Evolutionary conservation across 352 stramenopile species (phyloP).

Genomic region (Pythium apleroticum): DNA sequence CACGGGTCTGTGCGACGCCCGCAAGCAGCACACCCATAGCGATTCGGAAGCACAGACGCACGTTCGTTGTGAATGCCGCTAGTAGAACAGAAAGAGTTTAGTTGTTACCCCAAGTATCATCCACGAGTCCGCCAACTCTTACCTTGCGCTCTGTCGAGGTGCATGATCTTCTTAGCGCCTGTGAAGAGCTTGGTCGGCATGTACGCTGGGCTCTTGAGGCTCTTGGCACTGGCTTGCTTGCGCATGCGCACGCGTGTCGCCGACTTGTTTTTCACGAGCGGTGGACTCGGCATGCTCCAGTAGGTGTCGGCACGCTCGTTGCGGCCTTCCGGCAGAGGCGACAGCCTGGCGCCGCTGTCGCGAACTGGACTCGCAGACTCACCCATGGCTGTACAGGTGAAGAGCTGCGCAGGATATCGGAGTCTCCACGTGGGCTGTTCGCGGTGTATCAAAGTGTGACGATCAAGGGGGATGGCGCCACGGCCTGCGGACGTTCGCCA

Average conservation of each 20-base stretch:
- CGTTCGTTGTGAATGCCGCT: slow-evolving; percentile 40
- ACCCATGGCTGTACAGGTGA: not conserved
- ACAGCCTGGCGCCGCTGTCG: not conserved
- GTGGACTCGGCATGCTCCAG: slow-evolving; percentile 19
- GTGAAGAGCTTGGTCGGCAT: slow-evolving; percentile 16
- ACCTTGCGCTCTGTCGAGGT: slow-evolving; percentile 36
- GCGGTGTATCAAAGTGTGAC: not conserved
- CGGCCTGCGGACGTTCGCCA: not conserved
- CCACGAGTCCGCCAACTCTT: not conserved
- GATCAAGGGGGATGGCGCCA: not conserved
- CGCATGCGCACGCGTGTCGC: slow-evolving; percentile 30
- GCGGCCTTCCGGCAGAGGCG: slow-evolving; percentile 1
- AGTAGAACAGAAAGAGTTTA: too few species aligned
- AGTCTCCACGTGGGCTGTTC: not conserved
- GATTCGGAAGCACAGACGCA: slow-evolving; percentile 43
- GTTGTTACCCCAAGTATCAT: too few species aligned
- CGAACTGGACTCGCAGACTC: not conserved
- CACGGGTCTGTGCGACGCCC: slow-evolving; percentile 52
- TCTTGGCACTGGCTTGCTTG: slow-evolving; percentile 7
- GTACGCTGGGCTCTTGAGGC: not conserved
- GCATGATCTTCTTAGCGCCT: slow-evolving; percentile 42
- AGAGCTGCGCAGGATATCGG: not conserved
- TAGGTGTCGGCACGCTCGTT: slow-evolving; percentile 17
- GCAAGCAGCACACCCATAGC: slow-evolving; percentile 62
- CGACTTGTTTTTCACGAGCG: slow-evolving; percentile 3